phyloP scores from a whole-genome alignment of 23 red algal species.

The Gracilariopsis chorda region DNA sequence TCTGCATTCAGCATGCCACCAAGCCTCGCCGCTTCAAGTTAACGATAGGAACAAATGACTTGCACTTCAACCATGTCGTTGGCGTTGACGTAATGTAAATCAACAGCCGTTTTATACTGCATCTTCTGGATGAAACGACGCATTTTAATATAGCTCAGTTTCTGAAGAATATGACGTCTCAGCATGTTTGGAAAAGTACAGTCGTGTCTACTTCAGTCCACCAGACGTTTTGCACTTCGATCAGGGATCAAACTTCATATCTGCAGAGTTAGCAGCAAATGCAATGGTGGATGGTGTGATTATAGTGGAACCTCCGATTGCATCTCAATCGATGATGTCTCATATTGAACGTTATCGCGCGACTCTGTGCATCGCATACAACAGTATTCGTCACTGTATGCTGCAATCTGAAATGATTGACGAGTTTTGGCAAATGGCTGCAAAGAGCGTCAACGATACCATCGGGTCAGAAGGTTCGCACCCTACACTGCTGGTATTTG shows the following conservation, averaged over 20 bases:
- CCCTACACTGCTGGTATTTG: slow-evolving; percentile 19
- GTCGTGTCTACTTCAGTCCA: background rate
- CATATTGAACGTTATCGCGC: slow-evolving; percentile 40
- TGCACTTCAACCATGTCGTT: slow-evolving; percentile 28
- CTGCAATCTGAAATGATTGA: background rate
- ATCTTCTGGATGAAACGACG: slow-evolving; percentile 19
- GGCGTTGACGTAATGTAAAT: slow-evolving; percentile 12
- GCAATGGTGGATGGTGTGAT: background rate
- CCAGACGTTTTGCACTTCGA: slow-evolving; percentile 4
- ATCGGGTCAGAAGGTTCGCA: slow-evolving; percentile 15
- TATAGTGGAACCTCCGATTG: background rate
- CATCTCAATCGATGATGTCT: slow-evolving; percentile 8
- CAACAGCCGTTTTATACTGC: background rate
- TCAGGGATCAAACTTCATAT: background rate
- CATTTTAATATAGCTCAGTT: background rate
- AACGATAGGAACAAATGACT: slow-evolving; percentile 7
- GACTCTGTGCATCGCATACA: background rate
- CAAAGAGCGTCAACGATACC: slow-evolving; percentile 12
- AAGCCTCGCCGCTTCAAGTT: slow-evolving; percentile 8
- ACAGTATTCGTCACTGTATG: background rate
- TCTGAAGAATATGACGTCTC: background rate
- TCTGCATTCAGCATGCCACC: background rate
- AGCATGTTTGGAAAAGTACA: background rate
- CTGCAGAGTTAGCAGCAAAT: background rate
- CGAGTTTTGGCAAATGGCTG: slow-evolving; percentile 21